These are phyloP conservation scores for Begonia masoniana DNA, from an alignment of 306 rosid species.

Conservation along the genomic window DNA sequence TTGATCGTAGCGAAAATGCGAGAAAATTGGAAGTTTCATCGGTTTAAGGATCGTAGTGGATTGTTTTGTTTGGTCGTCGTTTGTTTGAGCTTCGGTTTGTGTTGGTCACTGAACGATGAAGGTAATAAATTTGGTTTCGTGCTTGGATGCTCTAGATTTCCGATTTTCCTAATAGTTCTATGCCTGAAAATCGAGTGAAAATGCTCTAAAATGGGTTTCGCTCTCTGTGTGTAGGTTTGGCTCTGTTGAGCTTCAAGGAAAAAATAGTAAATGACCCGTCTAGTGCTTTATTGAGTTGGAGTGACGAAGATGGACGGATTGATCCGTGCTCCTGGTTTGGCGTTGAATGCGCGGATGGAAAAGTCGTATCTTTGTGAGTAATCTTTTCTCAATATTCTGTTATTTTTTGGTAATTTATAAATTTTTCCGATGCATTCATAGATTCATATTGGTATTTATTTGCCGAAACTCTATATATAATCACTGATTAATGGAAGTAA, in stretches of 20 bases:
- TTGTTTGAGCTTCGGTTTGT: slow-evolving; percentile 32
- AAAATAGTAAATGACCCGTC: slow-evolving; percentile 61
- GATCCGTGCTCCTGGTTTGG: slow-evolving; percentile 77
- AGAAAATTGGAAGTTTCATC: slow-evolving; percentile 24
- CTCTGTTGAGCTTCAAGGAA: slow-evolving; percentile 62
- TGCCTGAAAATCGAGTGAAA: background rate
- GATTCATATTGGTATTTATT: too few species aligned
- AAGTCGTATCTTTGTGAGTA: slow-evolving; percentile 61
- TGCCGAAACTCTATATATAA: too few species aligned
- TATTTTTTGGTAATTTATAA: too few species aligned
- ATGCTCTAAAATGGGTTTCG: slow-evolving; percentile 1
- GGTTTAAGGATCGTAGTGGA: slow-evolving; percentile 22
- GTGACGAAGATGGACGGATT: slow-evolving; percentile 34
- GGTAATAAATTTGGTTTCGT: slow-evolving; percentile 24
- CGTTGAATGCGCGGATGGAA: slow-evolving; percentile 65
- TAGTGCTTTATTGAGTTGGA: slow-evolving; percentile 65
- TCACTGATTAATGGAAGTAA: background rate
- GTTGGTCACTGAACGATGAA: slow-evolving; percentile 69
- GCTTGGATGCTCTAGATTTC: slow-evolving; percentile 7
- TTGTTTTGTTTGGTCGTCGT: slow-evolving; percentile 14
- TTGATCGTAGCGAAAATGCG: slow-evolving; percentile 16
- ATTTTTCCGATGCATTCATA: too few species aligned
- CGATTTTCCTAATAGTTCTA: background rate
- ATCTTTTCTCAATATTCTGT: background rate
- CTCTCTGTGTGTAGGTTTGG: slow-evolving; percentile 49